phyloP scores from a whole-genome alignment of 2,329 filamentous ascomycete species.

The Xylaria multiplex region DNA sequence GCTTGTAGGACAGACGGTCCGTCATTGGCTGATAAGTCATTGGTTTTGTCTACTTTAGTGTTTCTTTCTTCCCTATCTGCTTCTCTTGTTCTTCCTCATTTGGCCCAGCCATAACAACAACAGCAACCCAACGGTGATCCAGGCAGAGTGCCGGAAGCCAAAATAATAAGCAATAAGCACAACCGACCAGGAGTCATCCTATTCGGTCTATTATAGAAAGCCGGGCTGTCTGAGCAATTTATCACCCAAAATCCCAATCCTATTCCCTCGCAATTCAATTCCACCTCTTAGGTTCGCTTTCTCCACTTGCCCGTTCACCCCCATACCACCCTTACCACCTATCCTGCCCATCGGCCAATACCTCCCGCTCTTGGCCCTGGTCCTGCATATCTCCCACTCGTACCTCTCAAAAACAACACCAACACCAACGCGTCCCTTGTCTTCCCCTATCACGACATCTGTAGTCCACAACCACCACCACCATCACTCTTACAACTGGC shows the following conservation, averaged over 20 bases:
- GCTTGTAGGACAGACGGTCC: constrained; percentile 40
- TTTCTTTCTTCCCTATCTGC: constrained; percentile 11
- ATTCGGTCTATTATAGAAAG: constrained; percentile 12
- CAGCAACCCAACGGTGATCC: not conserved
- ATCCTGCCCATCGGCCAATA: constrained; percentile 37
- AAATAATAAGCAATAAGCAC: constrained; percentile 11
- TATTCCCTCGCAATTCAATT: constrained; percentile 11
- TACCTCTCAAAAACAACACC: constrained; percentile 43
- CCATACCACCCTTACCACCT: constrained; percentile 28
- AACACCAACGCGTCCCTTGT: constrained; percentile 43
- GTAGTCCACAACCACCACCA: constrained; percentile 37
- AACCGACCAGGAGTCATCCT: constrained; percentile 15
- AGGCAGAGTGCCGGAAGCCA: constrained; percentile 9
- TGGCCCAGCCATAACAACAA: constrained; percentile 9
- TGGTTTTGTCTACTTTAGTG: constrained; percentile 9
- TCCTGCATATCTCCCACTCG: constrained; percentile 36
- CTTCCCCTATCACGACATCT: constrained; percentile 33
- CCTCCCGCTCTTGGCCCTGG: constrained; percentile 36
- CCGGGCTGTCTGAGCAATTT: constrained; percentile 21
- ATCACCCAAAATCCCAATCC: constrained; percentile 16
- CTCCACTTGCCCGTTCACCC: constrained; percentile 22
- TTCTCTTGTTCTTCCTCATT: constrained; percentile 4
- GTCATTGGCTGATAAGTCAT: constrained; percentile 34
- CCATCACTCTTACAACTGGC: not conserved
- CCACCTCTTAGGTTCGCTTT: constrained; percentile 18